Base-by-base conservation (phyloP, 2,329 filamentous ascomycete genomes). In the Hypomyces perniciosus region DNA sequence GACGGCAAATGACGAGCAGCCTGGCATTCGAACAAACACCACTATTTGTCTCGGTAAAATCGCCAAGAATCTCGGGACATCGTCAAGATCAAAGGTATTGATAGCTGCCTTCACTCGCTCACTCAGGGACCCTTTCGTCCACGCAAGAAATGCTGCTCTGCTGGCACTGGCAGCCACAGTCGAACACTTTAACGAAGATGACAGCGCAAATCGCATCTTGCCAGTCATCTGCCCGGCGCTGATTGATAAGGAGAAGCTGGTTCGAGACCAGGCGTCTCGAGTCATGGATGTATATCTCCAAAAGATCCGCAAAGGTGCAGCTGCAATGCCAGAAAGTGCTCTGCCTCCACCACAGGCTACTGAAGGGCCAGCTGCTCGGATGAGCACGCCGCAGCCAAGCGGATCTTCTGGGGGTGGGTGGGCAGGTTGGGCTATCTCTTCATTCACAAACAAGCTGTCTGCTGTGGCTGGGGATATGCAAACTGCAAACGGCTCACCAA, bases 391-490 rank as follows among this genome's bases (percentile, higher is more conserved):
- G 1, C 86, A 90, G 54, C 72, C 79, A 2, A 83, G 84, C 3
- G 77, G 78, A n/a, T 54, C 59, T n/a, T 55, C 61, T 5, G 48
- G 37, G 26, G 45, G 31, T 26, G 62, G 67, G 13, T 97, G 93
- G 93, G 83, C 93, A 1, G 93, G 93, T 9, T 99, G 93, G 93
- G 93, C 93, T 1, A 96, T 99, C 49, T 97, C 93, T 0, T 96
- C 90, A 1, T 99, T 99, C 65, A 97, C 93, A 2, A 97, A 97
- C 69, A 96, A 96, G 62, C 68, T 97, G 9, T 85, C 89, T 2
- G 72, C 87, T 0, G 90, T 90, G 0, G 86, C 86, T 7, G 93
- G 93, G 13, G 87, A 96, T 51, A 99, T 99, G 56, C 78, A 92
- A 63, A 72, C 77, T 13, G 69, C 74, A 48, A 76, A 77, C 54